A percentile compares a stretch with the other conserved stretches of the same genome.
These are phyloP conservation scores for Xylaria flabelliformis DNA, from an alignment of 495 filamentous ascomycete species.

Conservation along the genomic window DNA sequence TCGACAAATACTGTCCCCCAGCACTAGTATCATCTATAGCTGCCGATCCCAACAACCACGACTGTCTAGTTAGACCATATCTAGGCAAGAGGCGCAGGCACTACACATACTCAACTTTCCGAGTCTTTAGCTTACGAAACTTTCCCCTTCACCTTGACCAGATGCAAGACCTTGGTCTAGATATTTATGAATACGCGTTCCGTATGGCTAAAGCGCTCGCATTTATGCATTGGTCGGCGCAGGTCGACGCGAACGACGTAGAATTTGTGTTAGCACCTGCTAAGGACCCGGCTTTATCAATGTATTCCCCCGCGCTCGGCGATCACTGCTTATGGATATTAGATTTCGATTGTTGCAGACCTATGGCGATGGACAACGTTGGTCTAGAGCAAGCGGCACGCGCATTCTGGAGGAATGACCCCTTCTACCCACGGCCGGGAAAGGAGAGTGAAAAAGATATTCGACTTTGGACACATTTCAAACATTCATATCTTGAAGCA, in stretches of 20 bases:
- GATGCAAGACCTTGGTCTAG: not conserved
- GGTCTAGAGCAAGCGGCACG: not conserved
- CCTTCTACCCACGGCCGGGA: not conserved
- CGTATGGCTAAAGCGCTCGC: not conserved
- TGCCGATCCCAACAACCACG: not conserved
- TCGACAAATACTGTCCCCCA: not conserved
- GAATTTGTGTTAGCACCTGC: not conserved
- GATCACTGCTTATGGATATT: not conserved
- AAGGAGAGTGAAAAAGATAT: not conserved
- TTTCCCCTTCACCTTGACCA: not conserved
- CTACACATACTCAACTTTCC: not conserved
- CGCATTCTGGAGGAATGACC: not conserved
- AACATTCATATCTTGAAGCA: not conserved
- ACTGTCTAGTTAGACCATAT: not conserved
- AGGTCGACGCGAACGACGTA: not conserved
- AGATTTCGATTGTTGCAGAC: not conserved
- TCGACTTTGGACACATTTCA: not conserved
- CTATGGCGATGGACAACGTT: not conserved
- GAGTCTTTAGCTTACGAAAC: not conserved
- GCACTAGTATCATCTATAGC: not conserved
- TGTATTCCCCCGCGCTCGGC: not conserved
- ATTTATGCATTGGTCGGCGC: slow-evolving; percentile 2
- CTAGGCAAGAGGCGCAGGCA: not conserved
- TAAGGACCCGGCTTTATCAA: not conserved
- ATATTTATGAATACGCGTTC: not conserved